These are phyloP conservation scores for Colletotrichum caudatum DNA, from an alignment of 2,329 filamentous ascomycete genomes.

Conservation along the genomic window DNA sequence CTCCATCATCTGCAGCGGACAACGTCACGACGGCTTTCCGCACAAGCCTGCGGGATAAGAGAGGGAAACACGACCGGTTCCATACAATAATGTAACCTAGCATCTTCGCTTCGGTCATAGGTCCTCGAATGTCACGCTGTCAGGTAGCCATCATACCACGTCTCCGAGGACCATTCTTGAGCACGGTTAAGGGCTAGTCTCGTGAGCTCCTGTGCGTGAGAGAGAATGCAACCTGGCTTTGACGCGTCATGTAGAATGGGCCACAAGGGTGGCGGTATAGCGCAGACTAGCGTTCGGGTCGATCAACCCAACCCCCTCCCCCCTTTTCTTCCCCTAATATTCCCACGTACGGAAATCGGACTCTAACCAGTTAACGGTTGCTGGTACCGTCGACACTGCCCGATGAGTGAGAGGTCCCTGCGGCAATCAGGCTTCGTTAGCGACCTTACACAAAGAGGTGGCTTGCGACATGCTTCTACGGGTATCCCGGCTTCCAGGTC, in stretches of 20 bases:
- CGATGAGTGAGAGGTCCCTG: neutral
- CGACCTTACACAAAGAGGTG: neutral
- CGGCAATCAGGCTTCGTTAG: neutral
- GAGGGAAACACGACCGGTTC: neutral
- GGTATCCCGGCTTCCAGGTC: neutral
- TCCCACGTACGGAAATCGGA: neutral
- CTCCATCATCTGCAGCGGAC: neutral
- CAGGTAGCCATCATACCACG: neutral
- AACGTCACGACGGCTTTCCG: neutral
- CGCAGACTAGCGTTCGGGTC: neutral
- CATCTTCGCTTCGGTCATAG: neutral
- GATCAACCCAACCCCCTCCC: neutral
- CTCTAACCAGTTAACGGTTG: neutral
- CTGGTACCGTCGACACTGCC: neutral
- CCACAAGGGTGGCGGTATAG: neutral
- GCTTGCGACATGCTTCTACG: neutral
- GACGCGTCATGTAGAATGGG: neutral
- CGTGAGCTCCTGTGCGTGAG: neutral
- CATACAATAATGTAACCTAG: neutral
- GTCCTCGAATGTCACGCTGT: constrained; percentile 4
- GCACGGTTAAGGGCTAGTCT: neutral
- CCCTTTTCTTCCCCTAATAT: neutral
- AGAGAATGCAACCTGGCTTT: neutral
- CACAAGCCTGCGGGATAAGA: neutral
- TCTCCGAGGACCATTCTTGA: neutral